phyloP scores from a whole-genome alignment of 495 filamentous ascomycete species.

The Tuber microsphaerosporum region DNA sequence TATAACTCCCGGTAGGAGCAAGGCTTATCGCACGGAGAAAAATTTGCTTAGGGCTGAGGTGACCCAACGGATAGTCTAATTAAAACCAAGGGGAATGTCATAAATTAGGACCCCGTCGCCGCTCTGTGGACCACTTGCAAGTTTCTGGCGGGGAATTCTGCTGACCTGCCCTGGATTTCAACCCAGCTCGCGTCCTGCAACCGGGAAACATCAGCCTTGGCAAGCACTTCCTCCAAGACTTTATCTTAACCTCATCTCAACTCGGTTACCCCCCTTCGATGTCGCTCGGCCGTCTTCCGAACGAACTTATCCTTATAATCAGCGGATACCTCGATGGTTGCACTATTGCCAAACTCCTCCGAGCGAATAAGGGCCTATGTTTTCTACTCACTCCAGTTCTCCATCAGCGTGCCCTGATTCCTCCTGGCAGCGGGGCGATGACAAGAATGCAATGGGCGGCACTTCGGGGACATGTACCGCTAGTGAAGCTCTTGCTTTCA shows the following conservation, averaged over 20 bases:
- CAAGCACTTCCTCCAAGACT: background rate
- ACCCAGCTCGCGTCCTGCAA: background rate
- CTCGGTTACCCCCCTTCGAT: background rate
- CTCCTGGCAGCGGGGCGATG: background rate
- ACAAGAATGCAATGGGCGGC: background rate
- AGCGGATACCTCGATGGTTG: background rate
- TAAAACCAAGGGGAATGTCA: background rate
- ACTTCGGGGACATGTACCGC: background rate
- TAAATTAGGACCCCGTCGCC: background rate
- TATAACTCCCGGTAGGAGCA: background rate
- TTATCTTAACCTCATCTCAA: background rate
- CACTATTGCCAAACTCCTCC: background rate
- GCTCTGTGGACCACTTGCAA: background rate
- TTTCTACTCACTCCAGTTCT: background rate
- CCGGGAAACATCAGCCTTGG: background rate
- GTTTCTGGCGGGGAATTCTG: background rate
- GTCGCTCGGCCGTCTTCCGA: background rate
- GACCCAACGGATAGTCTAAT: background rate
- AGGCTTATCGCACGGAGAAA: background rate
- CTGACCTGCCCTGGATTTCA: background rate
- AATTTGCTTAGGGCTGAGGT: background rate
- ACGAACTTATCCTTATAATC: constrained; percentile 2
- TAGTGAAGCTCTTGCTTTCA: constrained; percentile 1
- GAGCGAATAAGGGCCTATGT: background rate
- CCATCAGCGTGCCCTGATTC: background rate